Percentiles rank a stretch among this genome's conserved stretches.
Evolutionary conservation across 164 flowering plant species (phyloP).

Genomic region (Chimonanthus salicifolius): DNA sequence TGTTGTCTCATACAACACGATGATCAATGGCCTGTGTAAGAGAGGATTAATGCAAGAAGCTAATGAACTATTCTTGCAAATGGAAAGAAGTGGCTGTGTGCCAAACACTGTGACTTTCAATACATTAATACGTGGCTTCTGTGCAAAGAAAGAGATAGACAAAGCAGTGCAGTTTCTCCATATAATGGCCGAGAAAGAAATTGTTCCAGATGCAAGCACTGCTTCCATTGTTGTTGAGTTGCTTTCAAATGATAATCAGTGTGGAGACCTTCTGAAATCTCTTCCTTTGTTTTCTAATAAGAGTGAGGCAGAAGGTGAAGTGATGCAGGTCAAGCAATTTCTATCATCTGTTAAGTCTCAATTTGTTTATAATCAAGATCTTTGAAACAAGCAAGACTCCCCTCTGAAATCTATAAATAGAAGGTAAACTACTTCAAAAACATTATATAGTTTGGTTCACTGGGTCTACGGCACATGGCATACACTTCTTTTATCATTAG

Average conservation of each 20-base stretch:
- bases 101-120: conserved; percentile 42
- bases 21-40: conserved; percentile 46
- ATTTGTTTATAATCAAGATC: not conserved
- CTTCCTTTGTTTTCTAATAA: conserved; percentile 32
- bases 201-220: conserved; percentile 35
- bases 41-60: conserved; percentile 38
- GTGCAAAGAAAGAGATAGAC: conserved; percentile 15
- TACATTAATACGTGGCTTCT: conserved; percentile 31
- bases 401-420: no score
- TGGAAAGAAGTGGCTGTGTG: conserved; percentile 44
- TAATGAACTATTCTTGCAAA: conserved; percentile 27
- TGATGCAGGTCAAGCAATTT: not conserved
- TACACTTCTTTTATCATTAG: no score
- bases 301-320: not conserved
- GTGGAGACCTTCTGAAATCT: conserved; percentile 18
- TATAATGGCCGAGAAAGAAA: conserved; percentile 34
- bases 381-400: not conserved
- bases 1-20: conserved; percentile 34
- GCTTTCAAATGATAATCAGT: conserved; percentile 23
- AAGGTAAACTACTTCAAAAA: no score
- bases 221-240: conserved; percentile 28
- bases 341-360: not conserved
- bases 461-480: no score
- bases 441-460: no score
- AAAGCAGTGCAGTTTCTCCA: conserved; percentile 37